Percentiles rank a stretch among this genome's conserved stretches.
These are phyloP conservation scores for Lactifluus volemus DNA, from an alignment of 768 basidiomycete genomes.

Conservation along the genomic window DNA sequence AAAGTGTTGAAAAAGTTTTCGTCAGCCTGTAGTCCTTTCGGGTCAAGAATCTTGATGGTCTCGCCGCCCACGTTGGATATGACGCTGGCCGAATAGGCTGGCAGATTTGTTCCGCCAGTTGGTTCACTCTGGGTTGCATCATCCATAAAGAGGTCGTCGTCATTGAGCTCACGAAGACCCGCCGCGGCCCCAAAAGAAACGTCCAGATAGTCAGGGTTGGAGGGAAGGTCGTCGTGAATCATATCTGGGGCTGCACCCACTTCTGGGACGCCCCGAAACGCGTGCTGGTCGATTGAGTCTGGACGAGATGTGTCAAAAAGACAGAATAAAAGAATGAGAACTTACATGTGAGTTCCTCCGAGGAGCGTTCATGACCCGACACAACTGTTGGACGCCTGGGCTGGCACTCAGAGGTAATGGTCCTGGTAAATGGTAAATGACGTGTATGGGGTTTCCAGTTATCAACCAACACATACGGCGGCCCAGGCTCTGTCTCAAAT, in stretches of 20 bases:
- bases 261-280: slow-evolving; percentile 68
- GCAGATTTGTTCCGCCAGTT: neutral
- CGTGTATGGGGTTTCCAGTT: neutral
- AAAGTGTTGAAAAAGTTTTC: slow-evolving; percentile 70
- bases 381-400: slow-evolving; percentile 10
- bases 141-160: slow-evolving; percentile 60
- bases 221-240: slow-evolving; percentile 86
- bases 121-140: slow-evolving; percentile 34
- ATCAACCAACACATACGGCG: slow-evolving; percentile 17
- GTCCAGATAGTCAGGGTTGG: slow-evolving; percentile 81
- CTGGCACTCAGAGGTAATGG: neutral
- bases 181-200: slow-evolving; percentile 71
- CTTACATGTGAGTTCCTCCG: slow-evolving; percentile 25
- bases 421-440: neutral
- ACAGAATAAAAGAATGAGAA: neutral
- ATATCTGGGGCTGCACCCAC: slow-evolving; percentile 78
- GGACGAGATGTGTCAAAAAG: neutral
- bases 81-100: slow-evolving; percentile 22
- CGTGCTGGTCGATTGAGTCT: slow-evolving; percentile 77
- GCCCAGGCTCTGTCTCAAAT: slow-evolving; percentile 30
- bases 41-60: slow-evolving; percentile 69
- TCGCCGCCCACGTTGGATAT: slow-evolving; percentile 70
- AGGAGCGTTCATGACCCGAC: slow-evolving; percentile 1
- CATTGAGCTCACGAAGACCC: slow-evolving; percentile 61
- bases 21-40: slow-evolving; percentile 52